Evolutionary conservation across 129 eudicot species (phyloP), one percentile per base, ranked within the genome.

Genomic region (Apium graveolens): DNA sequence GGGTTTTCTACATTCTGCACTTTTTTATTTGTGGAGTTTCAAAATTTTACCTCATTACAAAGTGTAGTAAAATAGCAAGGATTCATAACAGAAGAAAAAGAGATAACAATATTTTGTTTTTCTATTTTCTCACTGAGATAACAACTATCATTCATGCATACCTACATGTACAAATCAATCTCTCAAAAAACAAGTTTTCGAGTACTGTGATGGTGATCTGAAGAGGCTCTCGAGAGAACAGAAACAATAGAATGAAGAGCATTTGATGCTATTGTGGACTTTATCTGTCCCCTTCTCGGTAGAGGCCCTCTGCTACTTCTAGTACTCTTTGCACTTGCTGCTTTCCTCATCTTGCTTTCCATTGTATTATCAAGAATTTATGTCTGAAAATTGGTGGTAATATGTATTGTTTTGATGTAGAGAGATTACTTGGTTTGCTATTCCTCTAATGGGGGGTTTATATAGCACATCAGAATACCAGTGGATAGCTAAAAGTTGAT

Each of bases 261-360:
- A 10, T 76, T 83, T 45, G 91, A 75, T 34, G 91, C 97, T 46
- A 91, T 89, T 74, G 74, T 82, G 18, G 80, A 78, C 71, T 89
- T 91, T 53, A 89, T 82, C 76, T 85, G 93, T 9, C 97, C 97
- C 65, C 97, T 87, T 80, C 75, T 82, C 13, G 91, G 91, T 60
- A 87, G n/a, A 4, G 81, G 83, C 83, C 88, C 80, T 79, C 79
- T 82, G 81, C 77, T 80, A 49, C 80, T 76, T n/a, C 37, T 5
- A 6, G 13, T 69, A 53, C 82, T 82, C 73, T 80, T 74, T 74
- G 45, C 77, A 14, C 18, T 44, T 44, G 77, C 77, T 73, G 77
- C 39, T 73, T 73, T 73, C 21, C 77, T 76, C 44, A 48, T 75
- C 72, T 76, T 66, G 63, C 43, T 82, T 78, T 79, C 81, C 86